Base-by-base conservation (phyloP, 2,329 filamentous ascomycete species). In the Cryphonectria japonica region DNA sequence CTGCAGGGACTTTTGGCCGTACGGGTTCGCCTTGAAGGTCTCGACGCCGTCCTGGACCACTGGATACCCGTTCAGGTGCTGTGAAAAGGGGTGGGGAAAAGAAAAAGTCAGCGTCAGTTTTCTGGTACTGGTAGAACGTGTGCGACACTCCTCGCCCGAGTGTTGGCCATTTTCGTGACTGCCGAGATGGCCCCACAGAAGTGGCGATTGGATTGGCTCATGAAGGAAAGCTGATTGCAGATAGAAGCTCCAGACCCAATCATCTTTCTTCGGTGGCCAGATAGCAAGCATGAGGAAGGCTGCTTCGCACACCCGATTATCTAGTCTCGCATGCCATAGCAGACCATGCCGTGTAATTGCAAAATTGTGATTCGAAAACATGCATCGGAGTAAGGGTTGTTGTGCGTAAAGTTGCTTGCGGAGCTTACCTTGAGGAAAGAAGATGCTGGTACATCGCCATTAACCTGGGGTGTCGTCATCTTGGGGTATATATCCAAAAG, bases 41-140 rank as follows among this genome's bases (percentile, higher is more conserved):
- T 88, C 84, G 82, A 97, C 89, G 78, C 90, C 85, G 81, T 97
- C 94, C 78, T 89, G 89, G 79, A 98, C 88, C 75, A 97, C 82
- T 57, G 95, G 95, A 83, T 97, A 97, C 75, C 91, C 91, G 76
- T 90, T 86, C 74, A 98, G 87, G 80, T 98, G 95, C 93, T 97
- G 76, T 57, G 50, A 5, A 22, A 22, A 7, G 16, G 46, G 46
- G 22, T 13, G 37, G 37, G 11, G 37, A 37, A 50, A n/a, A 3
- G 62, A 65, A 70, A 52, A 70, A 70, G 73, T 76, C 32, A 74
- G 64, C 46, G 66, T 62, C 69, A 59, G 37, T 22, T 14, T 29
- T 19, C 2, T 9, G 26, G 6, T 39, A 9, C 13, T 29, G n/a
- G 11, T 7, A 46, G 19, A 46, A 32, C 13, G n/a, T 9, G 29